Conservation (phyloP, 257 asterid species). For the Sherardia arvensis region DNA sequence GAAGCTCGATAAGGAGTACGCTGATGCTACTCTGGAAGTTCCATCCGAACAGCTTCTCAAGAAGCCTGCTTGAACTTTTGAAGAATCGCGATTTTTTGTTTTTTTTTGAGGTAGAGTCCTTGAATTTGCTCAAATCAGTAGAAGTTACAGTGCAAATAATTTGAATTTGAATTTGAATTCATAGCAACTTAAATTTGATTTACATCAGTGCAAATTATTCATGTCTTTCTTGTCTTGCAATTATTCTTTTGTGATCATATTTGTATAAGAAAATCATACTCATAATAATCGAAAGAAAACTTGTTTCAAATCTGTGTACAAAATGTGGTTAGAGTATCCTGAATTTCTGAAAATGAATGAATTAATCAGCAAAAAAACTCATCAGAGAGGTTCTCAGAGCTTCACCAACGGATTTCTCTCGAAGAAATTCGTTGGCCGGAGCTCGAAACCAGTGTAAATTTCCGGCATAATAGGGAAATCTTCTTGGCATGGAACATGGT, state of each 20-base stretch:
- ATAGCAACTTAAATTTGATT: too few species aligned
- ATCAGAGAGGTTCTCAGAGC: background rate
- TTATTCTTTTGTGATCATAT: too few species aligned
- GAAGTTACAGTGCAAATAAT: too few species aligned
- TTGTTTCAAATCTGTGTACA: background rate
- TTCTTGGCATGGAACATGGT: constrained; percentile 59
- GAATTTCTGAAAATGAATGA: background rate
- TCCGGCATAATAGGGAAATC: constrained; percentile 66
- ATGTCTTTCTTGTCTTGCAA: background rate
- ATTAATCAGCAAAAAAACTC: background rate
- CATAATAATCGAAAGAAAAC: too few species aligned
- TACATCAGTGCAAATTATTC: background rate
- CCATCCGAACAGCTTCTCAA: constrained; percentile 62
- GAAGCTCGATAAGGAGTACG: constrained; percentile 66
- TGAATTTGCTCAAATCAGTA: too few species aligned
- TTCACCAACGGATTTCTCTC: constrained; percentile 44
- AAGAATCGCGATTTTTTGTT: background rate
- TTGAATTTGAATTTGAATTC: too few species aligned
- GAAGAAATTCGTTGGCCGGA: constrained; percentile 52
- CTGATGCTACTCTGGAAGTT: constrained; percentile 74
- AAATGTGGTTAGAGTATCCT: background rate
- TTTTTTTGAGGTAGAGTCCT: background rate
- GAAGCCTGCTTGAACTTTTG: background rate
- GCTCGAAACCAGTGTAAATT: constrained; percentile 48
- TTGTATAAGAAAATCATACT: too few species aligned